Conservation (phyloP, 2,329 filamentous ascomycete species). For the Diaporthe nobilis region DNA sequence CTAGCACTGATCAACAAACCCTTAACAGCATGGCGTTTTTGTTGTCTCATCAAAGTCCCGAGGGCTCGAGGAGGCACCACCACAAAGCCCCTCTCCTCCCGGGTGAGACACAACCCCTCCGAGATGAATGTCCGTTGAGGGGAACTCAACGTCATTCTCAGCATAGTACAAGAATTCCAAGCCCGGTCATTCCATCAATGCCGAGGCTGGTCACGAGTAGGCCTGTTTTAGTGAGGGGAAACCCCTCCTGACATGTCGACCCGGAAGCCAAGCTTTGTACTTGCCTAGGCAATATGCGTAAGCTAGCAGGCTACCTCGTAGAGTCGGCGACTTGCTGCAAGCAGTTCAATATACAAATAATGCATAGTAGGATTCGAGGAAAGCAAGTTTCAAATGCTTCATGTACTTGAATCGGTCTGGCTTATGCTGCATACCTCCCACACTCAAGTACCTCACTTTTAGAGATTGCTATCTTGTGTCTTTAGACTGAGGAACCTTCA, state of each 20-base stretch:
- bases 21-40: neutral
- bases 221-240: slow-evolving; percentile 2
- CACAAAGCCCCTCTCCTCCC: neutral
- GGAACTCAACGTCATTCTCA: neutral
- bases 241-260: slow-evolving; percentile 1
- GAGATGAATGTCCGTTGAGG: neutral
- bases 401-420: neutral
- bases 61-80: neutral
- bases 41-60: neutral
- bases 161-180: neutral
- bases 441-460: neutral
- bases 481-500: neutral
- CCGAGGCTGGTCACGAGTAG: neutral
- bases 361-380: neutral
- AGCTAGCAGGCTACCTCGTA: neutral
- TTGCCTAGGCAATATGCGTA: neutral
- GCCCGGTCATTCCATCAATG: neutral
- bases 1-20: neutral
- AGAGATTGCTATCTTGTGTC: neutral
- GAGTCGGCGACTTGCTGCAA: neutral
- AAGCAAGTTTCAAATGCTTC: neutral
- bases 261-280: neutral
- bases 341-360: neutral
- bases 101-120: neutral
- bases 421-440: too few species aligned